Base-by-base conservation (phyloP, 2,329 filamentous ascomycete genomes). In the Scedosporium minutisporum region DNA sequence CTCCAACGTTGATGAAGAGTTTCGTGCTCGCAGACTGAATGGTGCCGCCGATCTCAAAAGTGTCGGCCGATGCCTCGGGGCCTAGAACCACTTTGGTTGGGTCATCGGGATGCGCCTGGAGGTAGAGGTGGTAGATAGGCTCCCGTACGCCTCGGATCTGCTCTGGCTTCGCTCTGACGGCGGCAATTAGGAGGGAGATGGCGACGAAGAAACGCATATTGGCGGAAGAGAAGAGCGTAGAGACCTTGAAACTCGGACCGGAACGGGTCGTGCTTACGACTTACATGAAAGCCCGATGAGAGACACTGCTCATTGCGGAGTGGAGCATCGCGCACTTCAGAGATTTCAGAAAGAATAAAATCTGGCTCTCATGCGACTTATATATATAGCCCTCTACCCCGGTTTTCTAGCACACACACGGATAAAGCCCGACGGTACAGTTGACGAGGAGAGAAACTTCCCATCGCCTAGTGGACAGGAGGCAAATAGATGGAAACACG, bases 41-140 rank as follows among this genome's bases (percentile, higher is more conserved):
- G 23, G 78, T 78, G 12, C 73, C 71, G 25, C 69, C 76, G 67
- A 83, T 81, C 64, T 76, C 75, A 69, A 81, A 83, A 64, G 76
- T 78, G 66, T 81, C 78, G 65, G 75, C 75, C 38, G 71, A 75
- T 42, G 72, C 68, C 68, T 81, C 80, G n/a, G 81, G 80, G 16
- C 80, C 81, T 64, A 83, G 77, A 0, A 82, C 78, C 1, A 79
- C 76, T 48, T 42, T 62, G 2, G 76, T 70, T 76, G 75, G 66
- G 58, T 80, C 75, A 55, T 75, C 71, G 5, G 77, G 72, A 62
- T 75, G 74, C 3, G 75, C 71, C 68, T 83, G 81, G 3, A 83
- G 72, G 66, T 83, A 83, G 23, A 79, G 74, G 67, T 84, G 81
- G 65, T 77, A 82, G 63, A 82, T 78, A 2, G 81, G 81, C 6